These are phyloP conservation scores for Aspergillus ostianus DNA, from an alignment of 495 filamentous ascomycete genomes.

Conservation along the genomic window DNA sequence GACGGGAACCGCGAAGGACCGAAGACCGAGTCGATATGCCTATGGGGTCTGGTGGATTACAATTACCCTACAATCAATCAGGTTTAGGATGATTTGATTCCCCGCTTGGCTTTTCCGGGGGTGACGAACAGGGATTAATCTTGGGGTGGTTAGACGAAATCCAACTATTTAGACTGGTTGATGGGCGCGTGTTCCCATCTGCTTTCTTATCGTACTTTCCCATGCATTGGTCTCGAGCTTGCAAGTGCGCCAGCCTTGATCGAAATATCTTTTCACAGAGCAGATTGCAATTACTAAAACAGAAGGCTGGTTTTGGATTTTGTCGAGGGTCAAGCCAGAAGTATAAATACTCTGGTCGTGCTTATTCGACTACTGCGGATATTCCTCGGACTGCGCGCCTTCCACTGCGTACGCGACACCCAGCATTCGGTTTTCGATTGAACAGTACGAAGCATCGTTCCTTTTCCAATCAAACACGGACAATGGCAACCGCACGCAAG, in stretches of 20 bases:
- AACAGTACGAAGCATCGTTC: not conserved
- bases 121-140: too few relatives aligned
- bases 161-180: not conserved
- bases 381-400: not conserved
- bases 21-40: not conserved
- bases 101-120: too few relatives aligned
- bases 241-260: not conserved
- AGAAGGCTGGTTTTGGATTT: not conserved
- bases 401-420: not conserved
- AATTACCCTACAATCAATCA: too few relatives aligned
- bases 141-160: not conserved
- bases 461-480: not conserved
- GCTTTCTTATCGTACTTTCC: not conserved
- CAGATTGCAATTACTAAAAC: not conserved
- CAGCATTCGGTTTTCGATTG: not conserved
- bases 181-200: not conserved
- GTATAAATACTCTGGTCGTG: not conserved
- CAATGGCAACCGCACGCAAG: constrained; percentile 64
- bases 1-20: constrained; percentile 1
- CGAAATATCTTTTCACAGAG: not conserved
- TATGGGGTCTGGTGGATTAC: too few relatives aligned
- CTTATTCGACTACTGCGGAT: not conserved
- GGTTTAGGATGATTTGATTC: not conserved
- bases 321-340: not conserved
- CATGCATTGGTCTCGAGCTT: not conserved